phyloP scores from a whole-genome alignment of 352 stramenopile genomes.

The Phytophthora pinifolia region DNA sequence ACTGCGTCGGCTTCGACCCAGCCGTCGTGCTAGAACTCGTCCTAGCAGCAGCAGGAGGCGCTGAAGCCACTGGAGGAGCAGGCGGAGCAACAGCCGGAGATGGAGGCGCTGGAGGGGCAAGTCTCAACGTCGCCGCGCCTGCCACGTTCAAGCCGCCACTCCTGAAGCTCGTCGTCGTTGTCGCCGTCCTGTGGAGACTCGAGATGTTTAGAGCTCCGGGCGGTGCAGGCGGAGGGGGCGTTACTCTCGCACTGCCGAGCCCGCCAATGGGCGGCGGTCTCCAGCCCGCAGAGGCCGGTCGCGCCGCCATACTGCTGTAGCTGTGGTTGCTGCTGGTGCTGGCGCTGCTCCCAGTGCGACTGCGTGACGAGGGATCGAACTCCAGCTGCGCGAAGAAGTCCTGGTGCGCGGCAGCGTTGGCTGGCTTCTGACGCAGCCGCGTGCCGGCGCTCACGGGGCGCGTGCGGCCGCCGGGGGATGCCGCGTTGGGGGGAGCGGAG shows the following conservation, averaged over 20 bases:
- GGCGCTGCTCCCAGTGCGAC: slow-evolving; percentile 21
- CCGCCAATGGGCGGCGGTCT: slow-evolving; percentile 28
- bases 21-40: neutral
- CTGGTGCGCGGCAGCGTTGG: slow-evolving; percentile 26
- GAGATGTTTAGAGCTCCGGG: slow-evolving; percentile 17
- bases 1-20: slow-evolving; percentile 34
- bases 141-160: neutral
- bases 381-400: slow-evolving; percentile 64
- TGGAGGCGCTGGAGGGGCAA: neutral
- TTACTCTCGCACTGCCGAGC: slow-evolving; percentile 15
- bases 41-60: neutral
- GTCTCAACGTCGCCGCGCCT: neutral
- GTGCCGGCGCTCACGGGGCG: slow-evolving; percentile 56
- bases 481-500: slow-evolving; percentile 2
- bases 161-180: slow-evolving; percentile 6
- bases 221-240: slow-evolving; percentile 2
- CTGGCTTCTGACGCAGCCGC: slow-evolving; percentile 59
- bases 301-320: slow-evolving; percentile 33
- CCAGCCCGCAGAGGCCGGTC: slow-evolving; percentile 19
- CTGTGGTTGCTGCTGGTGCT: slow-evolving; percentile 38
- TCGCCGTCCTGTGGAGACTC: slow-evolving; percentile 9
- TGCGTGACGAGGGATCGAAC: slow-evolving; percentile 29
- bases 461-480: slow-evolving; percentile 10
- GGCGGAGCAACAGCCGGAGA: neutral
- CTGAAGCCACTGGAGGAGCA: neutral